Evolutionary conservation across 345 rosid species (phyloP), one percentile per base, ranked within the genome.

Genomic region (Mercurialis annua): DNA sequence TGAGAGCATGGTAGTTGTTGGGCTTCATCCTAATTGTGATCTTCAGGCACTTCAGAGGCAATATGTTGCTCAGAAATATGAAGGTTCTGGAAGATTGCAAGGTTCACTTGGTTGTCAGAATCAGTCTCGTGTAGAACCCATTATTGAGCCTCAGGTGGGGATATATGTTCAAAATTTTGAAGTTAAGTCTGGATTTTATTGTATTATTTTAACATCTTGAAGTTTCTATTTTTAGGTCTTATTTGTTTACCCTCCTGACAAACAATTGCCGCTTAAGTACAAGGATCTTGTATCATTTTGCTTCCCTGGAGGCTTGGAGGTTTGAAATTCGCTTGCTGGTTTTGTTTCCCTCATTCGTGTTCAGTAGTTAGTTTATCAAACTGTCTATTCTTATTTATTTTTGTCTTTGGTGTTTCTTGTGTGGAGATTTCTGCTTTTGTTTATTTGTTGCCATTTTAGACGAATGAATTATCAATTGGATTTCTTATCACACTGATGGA

Each of bases 271-370:
- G 6, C 81, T 93, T 65, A 85, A 85, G 80, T 75, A 83, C 80
- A 87, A 89, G 77, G 99, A 90, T 86, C 94, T 93, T 69, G 81
- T 86, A 64, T 90, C 99, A 2, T 90, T 89, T 77, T 93, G 96
- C 88, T 90, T 90, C 67, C 98, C 96, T 72, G 97, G 87, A 69
- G 99, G 97, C 58, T 67, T 87, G 52, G 97, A 90, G 98, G 98
- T 90, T 69, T 74, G 70, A 74, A 31, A 51, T 29, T 31, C 50
- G 42, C 56, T 62, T 57, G 29, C 48, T 60, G 54, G 55, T 43
- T 51, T 53, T 15, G 11, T 51, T 26, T 44, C 24, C 24, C 52
- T 40, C 29, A 40, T 61, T 27, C 50, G 5, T 69, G 6, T 33
- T 47, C 29, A 6, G 17, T 48, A 18, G 10, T 59, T 20, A 30